Percentiles rank a stretch among this genome's conserved stretches.
Conservation (phyloP, 345 rosid genomes). For the Arabis hirsuta region DNA sequence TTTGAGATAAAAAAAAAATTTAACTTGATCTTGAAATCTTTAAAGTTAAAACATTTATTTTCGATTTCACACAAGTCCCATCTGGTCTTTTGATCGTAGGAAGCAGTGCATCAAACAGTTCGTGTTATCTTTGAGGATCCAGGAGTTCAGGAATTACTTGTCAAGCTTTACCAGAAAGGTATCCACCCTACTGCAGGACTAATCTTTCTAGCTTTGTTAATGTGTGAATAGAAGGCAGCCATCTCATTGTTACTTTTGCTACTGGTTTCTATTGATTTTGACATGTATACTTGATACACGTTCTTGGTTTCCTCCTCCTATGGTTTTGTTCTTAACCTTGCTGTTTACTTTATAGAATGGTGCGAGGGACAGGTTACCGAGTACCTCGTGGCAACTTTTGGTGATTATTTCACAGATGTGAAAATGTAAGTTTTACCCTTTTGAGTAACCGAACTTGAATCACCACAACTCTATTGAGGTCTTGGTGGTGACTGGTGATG, state of each 20-base stretch:
- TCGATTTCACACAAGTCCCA: constrained; percentile 17
- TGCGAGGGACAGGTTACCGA: constrained; percentile 94
- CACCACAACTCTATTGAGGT: constrained; percentile 9
- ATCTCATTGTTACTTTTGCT: constrained; percentile 14
- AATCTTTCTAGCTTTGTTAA: constrained; percentile 11
- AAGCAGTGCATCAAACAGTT: constrained; percentile 92
- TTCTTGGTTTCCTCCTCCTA: constrained; percentile 10
- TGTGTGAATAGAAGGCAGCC: constrained; percentile 5
- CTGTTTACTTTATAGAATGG: constrained; percentile 75
- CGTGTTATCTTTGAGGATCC: constrained; percentile 96
- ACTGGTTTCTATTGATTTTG: constrained; percentile 14
- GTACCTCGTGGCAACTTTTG: constrained; percentile 89
- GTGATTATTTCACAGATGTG: constrained; percentile 95
- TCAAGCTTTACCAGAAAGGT: constrained; percentile 96
- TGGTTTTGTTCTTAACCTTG: constrained; percentile 32
- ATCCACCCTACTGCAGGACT: constrained; percentile 18
- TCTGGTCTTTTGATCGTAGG: constrained; percentile 56
- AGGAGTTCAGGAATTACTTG: constrained; percentile 93
- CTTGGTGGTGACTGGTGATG: constrained; percentile 35
- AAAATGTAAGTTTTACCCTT: constrained; percentile 72
- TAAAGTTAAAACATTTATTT: background rate
- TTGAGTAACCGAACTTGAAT: background rate
- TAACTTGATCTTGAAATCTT: constrained; percentile 13
- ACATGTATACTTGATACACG: background rate
- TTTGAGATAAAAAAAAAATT: constrained; percentile 16